Percentiles rank a stretch among this genome's conserved stretches.
phyloP scores from a whole-genome alignment of 306 rosid species.

The Lupinus albus region DNA sequence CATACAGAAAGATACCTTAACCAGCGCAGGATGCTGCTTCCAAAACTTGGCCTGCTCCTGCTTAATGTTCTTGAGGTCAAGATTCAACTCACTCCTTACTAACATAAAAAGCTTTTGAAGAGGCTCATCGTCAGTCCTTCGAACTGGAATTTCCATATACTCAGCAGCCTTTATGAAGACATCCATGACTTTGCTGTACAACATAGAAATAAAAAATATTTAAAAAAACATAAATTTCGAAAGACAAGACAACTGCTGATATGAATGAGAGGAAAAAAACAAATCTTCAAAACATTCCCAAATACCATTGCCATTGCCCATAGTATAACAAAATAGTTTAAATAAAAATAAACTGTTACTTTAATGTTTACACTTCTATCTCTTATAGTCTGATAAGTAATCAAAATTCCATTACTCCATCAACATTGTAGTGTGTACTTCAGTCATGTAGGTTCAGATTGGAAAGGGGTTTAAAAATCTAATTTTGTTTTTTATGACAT shows the following conservation, averaged over 20 bases:
- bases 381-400: background rate
- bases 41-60: slow-evolving; percentile 99
- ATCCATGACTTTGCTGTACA: slow-evolving; percentile 95
- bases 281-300: slow-evolving; percentile 2
- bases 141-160: slow-evolving; percentile 94
- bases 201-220: slow-evolving; percentile 20
- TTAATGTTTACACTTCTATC: slow-evolving; percentile 8
- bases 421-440: slow-evolving; percentile 2
- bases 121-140: slow-evolving; percentile 90
- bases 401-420: background rate
- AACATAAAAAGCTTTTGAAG: slow-evolving; percentile 94
- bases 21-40: slow-evolving; percentile 98
- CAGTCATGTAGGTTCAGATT: background rate
- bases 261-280: background rate
- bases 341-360: slow-evolving; percentile 26
- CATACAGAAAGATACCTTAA: slow-evolving; percentile 64
- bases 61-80: slow-evolving; percentile 96
- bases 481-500: background rate
- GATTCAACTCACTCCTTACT: slow-evolving; percentile 95
- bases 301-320: background rate
- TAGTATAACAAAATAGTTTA: slow-evolving; percentile 1
- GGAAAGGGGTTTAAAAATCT: slow-evolving; percentile 14
- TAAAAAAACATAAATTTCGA: background rate
- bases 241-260: slow-evolving; percentile 7
- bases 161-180: slow-evolving; percentile 96